phyloP scores from a whole-genome alignment of 352 stramenopile species.

The Pilasporangium apinafurcum region DNA sequence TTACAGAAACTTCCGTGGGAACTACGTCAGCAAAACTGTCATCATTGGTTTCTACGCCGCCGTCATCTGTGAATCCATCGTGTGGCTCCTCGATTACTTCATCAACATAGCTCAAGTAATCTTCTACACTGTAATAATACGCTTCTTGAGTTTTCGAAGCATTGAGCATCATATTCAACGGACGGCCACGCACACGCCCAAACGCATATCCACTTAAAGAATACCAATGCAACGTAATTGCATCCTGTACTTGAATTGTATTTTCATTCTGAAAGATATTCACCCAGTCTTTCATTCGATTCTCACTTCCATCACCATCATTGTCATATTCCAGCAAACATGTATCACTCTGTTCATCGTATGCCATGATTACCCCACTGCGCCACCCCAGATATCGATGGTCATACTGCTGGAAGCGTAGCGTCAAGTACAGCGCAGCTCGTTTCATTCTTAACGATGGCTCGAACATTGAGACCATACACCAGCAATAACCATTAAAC shows the following conservation, averaged over 20 bases:
- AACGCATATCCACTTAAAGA: conserved; percentile 73
- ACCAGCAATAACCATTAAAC: conserved; percentile 67
- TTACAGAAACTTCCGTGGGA: background rate
- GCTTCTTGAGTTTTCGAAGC: conserved; percentile 11
- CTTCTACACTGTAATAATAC: conserved; percentile 48
- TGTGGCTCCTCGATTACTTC: background rate
- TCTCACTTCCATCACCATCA: background rate
- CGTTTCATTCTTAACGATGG: conserved; percentile 38
- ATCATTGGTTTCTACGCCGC: background rate
- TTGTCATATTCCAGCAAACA: conserved; percentile 57
- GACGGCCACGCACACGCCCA: conserved; percentile 29
- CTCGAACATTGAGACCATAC: conserved; percentile 63
- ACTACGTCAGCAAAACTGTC: background rate
- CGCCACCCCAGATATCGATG: conserved; percentile 38
- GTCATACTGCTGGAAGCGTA: conserved; percentile 53
- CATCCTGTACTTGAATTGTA: conserved; percentile 57
- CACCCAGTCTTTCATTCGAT: conserved; percentile 46
- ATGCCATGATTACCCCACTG: conserved; percentile 35
- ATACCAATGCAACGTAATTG: conserved; percentile 45
- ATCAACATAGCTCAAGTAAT: conserved; percentile 63
- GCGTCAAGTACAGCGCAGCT: conserved; percentile 39
- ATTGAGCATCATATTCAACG: conserved; percentile 20
- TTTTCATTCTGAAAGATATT: conserved; percentile 55
- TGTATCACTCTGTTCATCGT: conserved; percentile 39
- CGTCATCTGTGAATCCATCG: too few species aligned